Evolutionary conservation across 1,284 basidiomycete species (phyloP).

Genomic region (Tilletia walkeri): DNA sequence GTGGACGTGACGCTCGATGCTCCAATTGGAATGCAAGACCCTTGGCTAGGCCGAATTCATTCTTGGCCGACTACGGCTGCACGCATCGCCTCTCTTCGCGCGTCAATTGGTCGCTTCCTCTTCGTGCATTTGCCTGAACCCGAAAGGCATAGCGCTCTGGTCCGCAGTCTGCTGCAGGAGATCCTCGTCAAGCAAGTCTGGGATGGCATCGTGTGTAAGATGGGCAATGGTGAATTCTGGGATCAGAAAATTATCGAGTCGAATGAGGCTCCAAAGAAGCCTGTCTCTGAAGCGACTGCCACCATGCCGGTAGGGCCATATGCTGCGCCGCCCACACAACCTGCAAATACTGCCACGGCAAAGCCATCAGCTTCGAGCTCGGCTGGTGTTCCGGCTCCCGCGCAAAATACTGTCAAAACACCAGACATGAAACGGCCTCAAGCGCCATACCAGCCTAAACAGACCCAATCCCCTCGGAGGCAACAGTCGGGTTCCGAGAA

Average conservation of each 20-base stretch:
- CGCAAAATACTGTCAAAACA: background rate
- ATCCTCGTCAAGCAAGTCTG: slow-evolving; percentile 43
- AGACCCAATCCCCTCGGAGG: background rate
- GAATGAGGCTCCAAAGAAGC: slow-evolving; percentile 24
- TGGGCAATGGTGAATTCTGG: slow-evolving; percentile 47
- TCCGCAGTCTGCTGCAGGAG: slow-evolving; percentile 40
- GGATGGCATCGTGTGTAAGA: slow-evolving; percentile 36
- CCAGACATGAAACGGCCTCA: background rate
- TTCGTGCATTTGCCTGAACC: slow-evolving; percentile 32
- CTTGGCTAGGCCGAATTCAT: background rate
- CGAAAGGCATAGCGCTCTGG: slow-evolving; percentile 35
- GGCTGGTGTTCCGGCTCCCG: background rate
- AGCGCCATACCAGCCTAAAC: background rate
- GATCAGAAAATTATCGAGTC: slow-evolving; percentile 43
- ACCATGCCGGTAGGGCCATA: background rate
- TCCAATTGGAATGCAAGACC: too few species aligned
- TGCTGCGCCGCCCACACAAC: background rate
- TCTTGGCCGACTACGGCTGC: slow-evolving; percentile 37
- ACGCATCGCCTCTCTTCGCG: slow-evolving; percentile 36
- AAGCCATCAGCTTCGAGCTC: background rate
- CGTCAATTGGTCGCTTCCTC: slow-evolving; percentile 38
- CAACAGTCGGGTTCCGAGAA: background rate
- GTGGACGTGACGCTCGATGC: background rate
- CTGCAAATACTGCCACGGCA: background rate
- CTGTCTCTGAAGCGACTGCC: too few species aligned